phyloP scores from a whole-genome alignment of 2,329 filamentous ascomycete species.

The Ophiostoma tasmaniense region DNA sequence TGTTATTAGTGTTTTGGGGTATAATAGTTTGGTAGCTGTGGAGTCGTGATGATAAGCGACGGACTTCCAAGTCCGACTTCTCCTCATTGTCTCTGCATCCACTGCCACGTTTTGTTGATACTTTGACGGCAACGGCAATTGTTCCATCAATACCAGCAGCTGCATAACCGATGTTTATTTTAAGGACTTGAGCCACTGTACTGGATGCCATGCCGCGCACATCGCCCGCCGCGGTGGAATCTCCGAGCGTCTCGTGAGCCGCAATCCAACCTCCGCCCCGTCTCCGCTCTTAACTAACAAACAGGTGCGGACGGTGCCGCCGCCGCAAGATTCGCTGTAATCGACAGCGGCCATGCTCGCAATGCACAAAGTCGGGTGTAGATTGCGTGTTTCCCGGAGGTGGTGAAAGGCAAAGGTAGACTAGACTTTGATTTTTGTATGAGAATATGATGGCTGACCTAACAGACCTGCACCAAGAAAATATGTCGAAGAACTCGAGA shows the following conservation, averaged over 20 bases:
- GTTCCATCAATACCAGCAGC: not conserved
- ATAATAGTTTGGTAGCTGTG: not conserved
- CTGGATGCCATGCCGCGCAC: not conserved
- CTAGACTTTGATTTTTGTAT: too few species aligned
- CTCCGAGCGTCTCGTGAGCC: not conserved
- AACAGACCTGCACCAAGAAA: not conserved
- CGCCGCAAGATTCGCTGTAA: conserved; percentile 4
- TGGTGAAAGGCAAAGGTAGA: not conserved
- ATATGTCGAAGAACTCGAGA: not conserved
- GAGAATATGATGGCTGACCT: not conserved
- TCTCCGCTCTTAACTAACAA: not conserved
- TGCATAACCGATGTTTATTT: not conserved
- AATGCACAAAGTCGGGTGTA: not conserved
- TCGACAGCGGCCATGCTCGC: not conserved
- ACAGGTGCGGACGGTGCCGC: conserved; percentile 3
- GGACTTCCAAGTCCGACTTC: not conserved
- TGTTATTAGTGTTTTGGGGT: not conserved
- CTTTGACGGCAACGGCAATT: not conserved
- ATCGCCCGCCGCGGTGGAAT: not conserved
- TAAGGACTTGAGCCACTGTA: not conserved
- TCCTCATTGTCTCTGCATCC: not conserved
- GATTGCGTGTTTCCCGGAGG: not conserved
- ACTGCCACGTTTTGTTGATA: not conserved
- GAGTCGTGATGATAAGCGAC: not conserved
- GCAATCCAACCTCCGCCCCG: conserved; percentile 27